phyloP scores from a whole-genome alignment of 129 eudicot genomes.

The Gnaphalium uliginosum region DNA sequence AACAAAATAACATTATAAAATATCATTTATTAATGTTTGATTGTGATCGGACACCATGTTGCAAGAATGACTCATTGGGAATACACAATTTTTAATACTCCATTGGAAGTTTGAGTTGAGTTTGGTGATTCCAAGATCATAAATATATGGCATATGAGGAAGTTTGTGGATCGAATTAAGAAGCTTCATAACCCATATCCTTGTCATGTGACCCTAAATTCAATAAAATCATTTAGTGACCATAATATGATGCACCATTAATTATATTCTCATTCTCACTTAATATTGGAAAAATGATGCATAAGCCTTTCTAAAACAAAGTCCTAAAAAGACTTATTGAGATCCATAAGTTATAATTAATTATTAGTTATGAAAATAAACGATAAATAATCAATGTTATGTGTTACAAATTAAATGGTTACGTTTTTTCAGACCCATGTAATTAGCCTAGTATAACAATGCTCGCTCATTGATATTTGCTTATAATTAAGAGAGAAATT shows the following conservation, averaged over 20 bases:
- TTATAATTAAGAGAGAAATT: too few relatives aligned
- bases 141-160: constrained; percentile 32
- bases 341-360: too few relatives aligned
- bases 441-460: too few relatives aligned
- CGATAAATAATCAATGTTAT: too few relatives aligned
- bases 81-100: constrained; percentile 26
- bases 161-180: constrained; percentile 35
- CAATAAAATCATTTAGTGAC: constrained; percentile 15
- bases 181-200: constrained; percentile 36
- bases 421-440: too few relatives aligned
- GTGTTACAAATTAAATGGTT: too few relatives aligned
- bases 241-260: background rate
- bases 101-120: constrained; percentile 30
- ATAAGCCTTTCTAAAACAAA: too few relatives aligned
- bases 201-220: constrained; percentile 39
- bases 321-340: too few relatives aligned
- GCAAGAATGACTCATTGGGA: constrained; percentile 40
- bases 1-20: background rate
- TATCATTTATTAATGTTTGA: constrained; percentile 21
- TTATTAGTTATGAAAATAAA: too few relatives aligned
- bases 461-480: too few relatives aligned
- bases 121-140: constrained; percentile 42
- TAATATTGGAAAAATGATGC: too few relatives aligned
- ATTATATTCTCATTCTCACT: background rate
- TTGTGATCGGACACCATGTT: constrained; percentile 31